Evolutionary conservation across 108 stramenopile species (phyloP).

Genomic region (Chaetoceros tenuissimus): DNA sequence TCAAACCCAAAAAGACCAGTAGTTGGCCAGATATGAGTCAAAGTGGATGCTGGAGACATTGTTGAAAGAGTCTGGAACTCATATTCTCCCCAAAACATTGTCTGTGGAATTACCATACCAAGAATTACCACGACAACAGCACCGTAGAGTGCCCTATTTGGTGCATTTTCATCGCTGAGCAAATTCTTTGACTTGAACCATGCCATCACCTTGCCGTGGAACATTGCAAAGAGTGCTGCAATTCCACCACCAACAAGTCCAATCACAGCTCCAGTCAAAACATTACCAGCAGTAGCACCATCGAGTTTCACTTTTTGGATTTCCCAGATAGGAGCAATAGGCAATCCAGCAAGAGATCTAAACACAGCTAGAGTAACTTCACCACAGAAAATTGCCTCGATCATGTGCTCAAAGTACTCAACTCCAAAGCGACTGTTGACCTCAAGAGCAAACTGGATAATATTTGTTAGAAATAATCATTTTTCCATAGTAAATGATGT

Average conservation of each 20-base stretch:
- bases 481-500: too few species aligned
- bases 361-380: constrained; percentile 48
- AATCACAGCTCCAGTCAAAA: constrained; percentile 26
- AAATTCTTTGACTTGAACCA: constrained; percentile 23
- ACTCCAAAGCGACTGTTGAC: constrained; percentile 52
- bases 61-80: constrained; percentile 44
- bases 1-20: constrained; percentile 48
- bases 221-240: constrained; percentile 37
- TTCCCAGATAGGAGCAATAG: constrained; percentile 44
- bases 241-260: constrained; percentile 48
- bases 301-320: constrained; percentile 6
- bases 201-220: constrained; percentile 39
- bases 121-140: constrained; percentile 23
- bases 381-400: constrained; percentile 50
- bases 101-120: constrained; percentile 52
- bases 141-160: constrained; percentile 39
- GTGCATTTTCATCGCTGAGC: constrained; percentile 36
- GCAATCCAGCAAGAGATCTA: constrained; percentile 30
- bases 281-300: constrained; percentile 21
- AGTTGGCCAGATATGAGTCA: constrained; percentile 52
- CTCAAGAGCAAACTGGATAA: constrained; percentile 46
- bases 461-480: too few species aligned
- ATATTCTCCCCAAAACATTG: constrained; percentile 61
- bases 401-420: constrained; percentile 61
- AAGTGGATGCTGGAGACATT: constrained; percentile 30